Evolutionary conservation across 2,329 filamentous ascomycete genomes (phyloP), one percentile per base, ranked within the genome.

Genomic region (Cercospora nicotianae): DNA sequence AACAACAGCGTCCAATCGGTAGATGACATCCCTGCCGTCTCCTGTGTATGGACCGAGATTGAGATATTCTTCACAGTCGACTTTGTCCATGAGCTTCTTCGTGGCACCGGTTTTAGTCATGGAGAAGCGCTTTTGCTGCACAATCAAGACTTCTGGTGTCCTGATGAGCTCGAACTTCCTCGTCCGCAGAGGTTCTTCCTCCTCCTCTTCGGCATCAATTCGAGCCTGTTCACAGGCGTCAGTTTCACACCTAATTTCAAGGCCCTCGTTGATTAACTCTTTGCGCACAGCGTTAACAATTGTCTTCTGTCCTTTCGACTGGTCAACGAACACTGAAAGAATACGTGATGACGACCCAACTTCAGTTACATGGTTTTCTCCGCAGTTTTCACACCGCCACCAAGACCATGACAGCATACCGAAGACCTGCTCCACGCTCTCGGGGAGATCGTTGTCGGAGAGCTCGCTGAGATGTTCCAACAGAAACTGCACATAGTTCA

Each of bases 1-100:
- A 2, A 71, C 64, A 1, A 71, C 68, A 9, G 33, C 69, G 23
- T 69, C 64, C 30, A 71, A n/a, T n/a, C 68, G 42, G 45, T 71
- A 71, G 20, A 63, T 16, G 9, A 58, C 28, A 26, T 67, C 62
- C 6, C 58, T 60, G 1, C 26, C 36, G 6, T 31, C 58, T 1
- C 8, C 7, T 2, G 30, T 33, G 5, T 45, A 61, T 9, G 36
- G 28, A 20, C 59, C 59, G 0, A 67, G 31, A 31, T 67, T 65
- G n/a, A 48, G 28, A 1, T 26, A 28, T 13, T 42, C 60, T 31
- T 65, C n/a, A 20, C 26, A 36, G 33, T 13, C 33, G 33, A 36
- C 5, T 36, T 36, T 36, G 3, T 5, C 33, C 33, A 5, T 36
- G 33, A 36, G 33, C 33, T 36, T 36, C 33, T 36, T 36, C 33